A percentile compares a stretch with the other conserved stretches of the same genome.
Conservation (phyloP, 2,329 filamentous ascomycete genomes). For the Trichoderma citrinoviride region DNA sequence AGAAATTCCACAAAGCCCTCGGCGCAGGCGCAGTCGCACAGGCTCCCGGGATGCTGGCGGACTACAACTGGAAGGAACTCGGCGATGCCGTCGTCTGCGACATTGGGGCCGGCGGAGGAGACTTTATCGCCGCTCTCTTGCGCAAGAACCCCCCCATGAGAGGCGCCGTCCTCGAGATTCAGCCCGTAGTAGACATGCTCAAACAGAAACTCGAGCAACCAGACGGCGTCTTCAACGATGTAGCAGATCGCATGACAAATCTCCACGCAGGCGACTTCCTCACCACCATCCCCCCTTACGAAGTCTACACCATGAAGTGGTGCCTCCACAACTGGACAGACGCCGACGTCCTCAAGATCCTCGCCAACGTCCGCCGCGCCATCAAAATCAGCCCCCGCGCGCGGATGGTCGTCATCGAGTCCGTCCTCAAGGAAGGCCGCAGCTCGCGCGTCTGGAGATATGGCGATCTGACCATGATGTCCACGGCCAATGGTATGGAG, state of each 20-base stretch:
- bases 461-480: conserved; percentile 44
- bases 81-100: conserved; percentile 35
- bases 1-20: conserved; percentile 38
- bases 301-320: conserved; percentile 40
- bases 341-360: conserved; percentile 32
- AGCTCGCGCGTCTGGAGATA: conserved; percentile 35
- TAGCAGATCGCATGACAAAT: conserved; percentile 33
- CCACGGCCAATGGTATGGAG: conserved; percentile 35
- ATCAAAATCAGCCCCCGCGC: conserved; percentile 29
- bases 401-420: conserved; percentile 40
- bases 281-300: conserved; percentile 31
- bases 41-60: conserved; percentile 40
- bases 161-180: conserved; percentile 38
- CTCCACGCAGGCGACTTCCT: conserved; percentile 39
- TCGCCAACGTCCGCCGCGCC: conserved; percentile 30
- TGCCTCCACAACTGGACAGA: conserved; percentile 43
- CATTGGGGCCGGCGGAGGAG: conserved; percentile 42
- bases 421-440: conserved; percentile 34
- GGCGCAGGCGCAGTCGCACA: conserved; percentile 38
- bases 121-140: conserved; percentile 37
- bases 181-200: conserved; percentile 35
- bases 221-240: conserved; percentile 35
- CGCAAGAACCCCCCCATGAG: conserved; percentile 31
- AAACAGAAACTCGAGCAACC: conserved; percentile 27
- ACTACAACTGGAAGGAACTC: conserved; percentile 44